Conservation (phyloP, 108 stramenopile genomes). For the Cyclotella baltica region DNA sequence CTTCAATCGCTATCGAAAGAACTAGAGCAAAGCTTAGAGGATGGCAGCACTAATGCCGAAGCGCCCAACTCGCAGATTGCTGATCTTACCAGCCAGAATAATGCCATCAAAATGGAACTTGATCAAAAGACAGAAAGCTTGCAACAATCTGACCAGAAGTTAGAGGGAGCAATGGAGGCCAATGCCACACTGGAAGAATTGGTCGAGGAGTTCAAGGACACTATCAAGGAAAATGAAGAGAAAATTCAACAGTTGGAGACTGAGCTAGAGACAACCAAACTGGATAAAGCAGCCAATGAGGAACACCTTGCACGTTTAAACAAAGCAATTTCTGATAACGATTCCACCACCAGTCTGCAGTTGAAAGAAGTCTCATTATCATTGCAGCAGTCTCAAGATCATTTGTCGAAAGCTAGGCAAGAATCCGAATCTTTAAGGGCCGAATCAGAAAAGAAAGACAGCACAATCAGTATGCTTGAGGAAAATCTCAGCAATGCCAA, state of each 20-base stretch:
- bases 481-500: background rate
- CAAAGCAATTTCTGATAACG: background rate
- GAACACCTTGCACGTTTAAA: background rate
- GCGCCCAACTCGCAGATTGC: background rate
- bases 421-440: background rate
- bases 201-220: constrained; percentile 5
- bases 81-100: background rate
- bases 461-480: background rate
- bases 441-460: background rate
- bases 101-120: background rate
- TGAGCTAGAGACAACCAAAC: background rate
- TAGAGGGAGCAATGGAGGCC: background rate
- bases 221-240: background rate
- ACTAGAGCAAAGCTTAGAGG: background rate
- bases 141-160: background rate
- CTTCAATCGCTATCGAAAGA: background rate
- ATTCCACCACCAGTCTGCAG: background rate
- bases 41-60: background rate
- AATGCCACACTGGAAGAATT: background rate
- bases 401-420: background rate
- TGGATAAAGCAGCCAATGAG: background rate
- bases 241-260: background rate
- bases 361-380: constrained; percentile 2
- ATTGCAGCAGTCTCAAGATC: constrained; percentile 1
- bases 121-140: background rate